phyloP scores from a whole-genome alignment of 305 asterid genomes.

The Rubia tinctorum region DNA sequence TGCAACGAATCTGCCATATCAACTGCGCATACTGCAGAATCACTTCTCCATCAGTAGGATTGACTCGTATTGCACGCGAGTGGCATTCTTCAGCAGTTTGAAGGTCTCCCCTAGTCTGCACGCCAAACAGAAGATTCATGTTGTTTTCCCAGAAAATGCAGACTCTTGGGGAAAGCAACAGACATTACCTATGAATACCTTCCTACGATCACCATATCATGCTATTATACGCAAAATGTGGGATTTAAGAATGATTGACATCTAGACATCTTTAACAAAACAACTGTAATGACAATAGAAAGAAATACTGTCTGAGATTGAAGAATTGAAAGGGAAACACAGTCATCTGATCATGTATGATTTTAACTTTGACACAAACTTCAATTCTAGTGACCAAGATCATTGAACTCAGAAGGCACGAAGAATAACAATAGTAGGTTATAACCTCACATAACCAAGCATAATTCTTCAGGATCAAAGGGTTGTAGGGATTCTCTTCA shows the following conservation, averaged over 20 bases:
- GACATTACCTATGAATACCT: background rate
- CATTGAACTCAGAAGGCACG: background rate
- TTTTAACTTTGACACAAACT: background rate
- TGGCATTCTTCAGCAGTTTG: constrained; percentile 65
- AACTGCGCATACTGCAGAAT: constrained; percentile 56
- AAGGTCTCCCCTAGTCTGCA: constrained; percentile 67
- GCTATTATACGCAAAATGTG: background rate
- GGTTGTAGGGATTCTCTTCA: constrained; percentile 58
- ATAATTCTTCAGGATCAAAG: constrained; percentile 44
- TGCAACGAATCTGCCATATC: constrained; percentile 63
- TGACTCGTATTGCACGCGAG: constrained; percentile 53
- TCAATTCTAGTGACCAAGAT: background rate
- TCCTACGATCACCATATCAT: background rate
- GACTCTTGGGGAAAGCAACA: background rate
- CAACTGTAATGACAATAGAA: background rate
- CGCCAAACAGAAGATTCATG: background rate
- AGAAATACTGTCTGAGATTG: background rate
- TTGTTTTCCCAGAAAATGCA: background rate
- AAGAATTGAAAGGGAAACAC: background rate
- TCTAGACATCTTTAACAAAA: background rate
- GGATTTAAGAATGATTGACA: background rate
- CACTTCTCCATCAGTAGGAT: constrained; percentile 62
- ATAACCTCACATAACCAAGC: constrained; percentile 68
- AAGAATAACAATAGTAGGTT: background rate
- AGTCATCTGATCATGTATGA: background rate